Base-by-base conservation (phyloP, 768 basidiomycete species). In the Lactarius trivialis region DNA sequence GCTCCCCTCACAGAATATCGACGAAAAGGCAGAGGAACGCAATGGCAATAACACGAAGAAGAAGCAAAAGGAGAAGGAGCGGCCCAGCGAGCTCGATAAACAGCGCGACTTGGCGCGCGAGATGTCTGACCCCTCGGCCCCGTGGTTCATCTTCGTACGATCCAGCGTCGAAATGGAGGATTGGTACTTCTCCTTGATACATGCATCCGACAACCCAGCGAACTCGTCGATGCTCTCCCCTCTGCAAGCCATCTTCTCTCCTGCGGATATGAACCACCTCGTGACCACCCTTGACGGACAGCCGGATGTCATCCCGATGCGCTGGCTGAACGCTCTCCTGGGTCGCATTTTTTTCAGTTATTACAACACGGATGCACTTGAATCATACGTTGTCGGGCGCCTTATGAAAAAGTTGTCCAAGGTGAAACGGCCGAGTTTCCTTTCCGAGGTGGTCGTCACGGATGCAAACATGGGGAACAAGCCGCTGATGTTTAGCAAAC, bases 121-220 rank as follows among this genome's bases (percentile, higher is more conserved):
- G 71, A 79, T 81, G 1, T 65, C 79, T 56, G 75, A 84, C 66
- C 68, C 75, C 9, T 74, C 80, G 6, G 82, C 83, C 2, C 89
- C 93, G 2, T 98, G 94, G 93, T 99, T 89, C 77, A 85, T 99
- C 68, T 98, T 98, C 74, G 85, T 93, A 21, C 86, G 88, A 64
- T 87, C 85, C 32, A 93, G 86, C 72, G 77, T 86, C 58, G 91
- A 93, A 71, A 97, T 98, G 91, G 97, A 99, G 74, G 96, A 99
- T 74, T 98, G 94, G 92, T 93, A 93, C 72, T 75, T 92, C 37
- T 79, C 91, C 0, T 80, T 97, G 58, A 73, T 93, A 24, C 88
- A 92, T 60, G 88, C 88, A 0, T 85, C 86, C 8, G 77, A 83
- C 61, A 74, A 87, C 58, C 83, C 86, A 32, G 73, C 85, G 0